Base-by-base conservation (phyloP, 495 filamentous ascomycete species). In the Acidiella bohemica region DNA sequence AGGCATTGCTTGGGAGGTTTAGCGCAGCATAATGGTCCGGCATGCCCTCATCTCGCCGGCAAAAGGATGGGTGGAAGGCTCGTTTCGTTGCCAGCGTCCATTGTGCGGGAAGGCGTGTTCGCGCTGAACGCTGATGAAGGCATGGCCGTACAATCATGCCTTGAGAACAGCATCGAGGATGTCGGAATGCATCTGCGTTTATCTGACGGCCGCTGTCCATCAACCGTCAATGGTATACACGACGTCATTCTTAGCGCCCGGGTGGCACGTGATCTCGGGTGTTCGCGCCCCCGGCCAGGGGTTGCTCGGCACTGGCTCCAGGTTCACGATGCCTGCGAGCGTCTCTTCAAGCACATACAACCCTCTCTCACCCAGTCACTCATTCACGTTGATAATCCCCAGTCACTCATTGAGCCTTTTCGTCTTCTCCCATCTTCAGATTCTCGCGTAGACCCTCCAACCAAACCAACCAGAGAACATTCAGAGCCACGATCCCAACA, bases 11-110 rank as follows among this genome's bases (percentile, higher is more conserved):
- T 12, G 75, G 66, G 18, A 97, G 53, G 25, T 78, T 71, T n/a
- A 97, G 71, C 41, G 76, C 79, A 52, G 90, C 77, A 61, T 96
- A 96, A 61, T 86, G 76, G 57, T 65, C 82, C 50, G 35, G 55
- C 47, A 49, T 54, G 62, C 42, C 47, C 25, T 45, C 44, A 37
- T 40, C 29, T 34, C 42, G 26, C 39, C 36, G 46, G 26, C 31
- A 42, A 18, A 40, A 18, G 14, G 56, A 49, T 18, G 51, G 46
- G 44, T 65, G 62, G 46, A 65, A 65, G 36, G 35, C 18, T 14
- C 41, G 46, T 10, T 25, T 10, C 33, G 41, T 22, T 19, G 43
- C 7, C 1, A n/a, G 2, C 9, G 24, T 14, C 9, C 10, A 18
- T 5, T 12, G 26, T 32, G n/a, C n/a, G 4, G 12, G 21, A 26